A percentile compares a stretch with the other conserved stretches of the same genome.
These are phyloP conservation scores for Penicillium robsamsonii DNA, from an alignment of 495 filamentous ascomycete genomes.

Conservation along the genomic window DNA sequence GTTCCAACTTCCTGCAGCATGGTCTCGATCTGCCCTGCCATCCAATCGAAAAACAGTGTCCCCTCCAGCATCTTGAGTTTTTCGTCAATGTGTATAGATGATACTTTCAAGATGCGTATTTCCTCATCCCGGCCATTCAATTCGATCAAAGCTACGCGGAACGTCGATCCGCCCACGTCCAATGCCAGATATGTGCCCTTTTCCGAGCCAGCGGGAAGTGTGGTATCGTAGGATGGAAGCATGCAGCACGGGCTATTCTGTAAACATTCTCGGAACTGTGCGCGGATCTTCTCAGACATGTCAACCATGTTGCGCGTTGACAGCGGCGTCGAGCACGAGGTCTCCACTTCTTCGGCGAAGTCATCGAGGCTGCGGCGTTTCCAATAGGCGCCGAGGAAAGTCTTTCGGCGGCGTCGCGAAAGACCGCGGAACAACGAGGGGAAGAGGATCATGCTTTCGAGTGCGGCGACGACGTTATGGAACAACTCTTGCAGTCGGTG, in stretches of 20 bases:
- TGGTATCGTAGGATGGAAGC: slow-evolving; percentile 65
- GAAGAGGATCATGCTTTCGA: slow-evolving; percentile 53
- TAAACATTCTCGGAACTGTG: slow-evolving; percentile 55
- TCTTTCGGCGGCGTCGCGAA: slow-evolving; percentile 35
- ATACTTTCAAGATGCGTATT: slow-evolving; percentile 51
- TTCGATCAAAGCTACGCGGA: slow-evolving; percentile 61
- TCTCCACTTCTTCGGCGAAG: slow-evolving; percentile 50
- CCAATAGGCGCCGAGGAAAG: slow-evolving; percentile 40
- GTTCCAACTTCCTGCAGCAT: slow-evolving; percentile 43
- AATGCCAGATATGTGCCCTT: slow-evolving; percentile 59
- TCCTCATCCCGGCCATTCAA: slow-evolving; percentile 49
- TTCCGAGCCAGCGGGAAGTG: slow-evolving; percentile 59
- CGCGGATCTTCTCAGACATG: slow-evolving; percentile 59
- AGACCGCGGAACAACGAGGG: slow-evolving; percentile 48
- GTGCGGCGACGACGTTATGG: slow-evolving; percentile 49
- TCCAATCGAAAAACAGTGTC: slow-evolving; percentile 65
- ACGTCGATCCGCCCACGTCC: slow-evolving; percentile 67
- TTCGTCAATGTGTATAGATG: slow-evolving; percentile 54
- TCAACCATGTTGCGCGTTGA: slow-evolving; percentile 43
- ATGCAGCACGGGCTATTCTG: slow-evolving; percentile 57
- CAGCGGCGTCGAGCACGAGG: slow-evolving; percentile 47
- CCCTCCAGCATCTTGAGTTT: slow-evolving; percentile 52
- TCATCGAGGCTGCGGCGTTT: slow-evolving; percentile 49
- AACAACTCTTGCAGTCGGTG: slow-evolving; percentile 54
- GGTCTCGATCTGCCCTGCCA: slow-evolving; percentile 60